A percentile compares a stretch with the other conserved stretches of the same genome.
Conservation (phyloP, 2,329 filamentous ascomycete genomes). For the Aspergillus glaucus region DNA sequence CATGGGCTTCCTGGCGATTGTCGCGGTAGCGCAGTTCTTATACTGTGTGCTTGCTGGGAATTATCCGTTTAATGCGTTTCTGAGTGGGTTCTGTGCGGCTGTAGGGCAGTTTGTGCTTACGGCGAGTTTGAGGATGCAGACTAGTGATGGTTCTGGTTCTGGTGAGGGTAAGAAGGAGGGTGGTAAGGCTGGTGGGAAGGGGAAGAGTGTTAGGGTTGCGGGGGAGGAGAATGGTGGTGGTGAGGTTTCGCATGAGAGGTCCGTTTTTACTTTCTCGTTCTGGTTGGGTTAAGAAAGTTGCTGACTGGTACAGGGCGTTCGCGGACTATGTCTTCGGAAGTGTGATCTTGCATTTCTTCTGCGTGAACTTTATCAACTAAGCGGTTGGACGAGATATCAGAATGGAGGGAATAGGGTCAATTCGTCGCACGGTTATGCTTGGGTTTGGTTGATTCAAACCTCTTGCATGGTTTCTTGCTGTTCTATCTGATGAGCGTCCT, state of each 20-base stretch:
- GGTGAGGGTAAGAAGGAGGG: conserved; percentile 53
- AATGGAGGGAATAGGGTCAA: background rate
- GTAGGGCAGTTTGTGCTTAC: conserved; percentile 98
- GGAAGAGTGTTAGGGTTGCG: conserved; percentile 20
- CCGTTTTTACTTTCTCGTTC: conserved; percentile 8
- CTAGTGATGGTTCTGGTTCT: conserved; percentile 44
- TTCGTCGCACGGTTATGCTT: background rate
- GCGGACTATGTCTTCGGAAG: conserved; percentile 95
- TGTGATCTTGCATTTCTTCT: conserved; percentile 96
- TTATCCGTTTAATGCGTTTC: conserved; percentile 99
- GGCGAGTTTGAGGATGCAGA: conserved; percentile 84
- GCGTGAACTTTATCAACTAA: conserved; percentile 99
- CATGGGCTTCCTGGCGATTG: conserved; percentile 76
- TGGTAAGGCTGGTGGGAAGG: conserved; percentile 50
- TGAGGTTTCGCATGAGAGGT: conserved; percentile 37
- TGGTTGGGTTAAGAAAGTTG: background rate
- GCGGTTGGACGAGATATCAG: conserved; percentile 2
- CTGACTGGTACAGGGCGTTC: conserved; percentile 62
- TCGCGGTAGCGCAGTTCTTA: conserved; percentile 84
- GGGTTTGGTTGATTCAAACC: background rate
- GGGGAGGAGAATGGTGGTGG: conserved; percentile 14
- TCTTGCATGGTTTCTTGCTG: background rate
- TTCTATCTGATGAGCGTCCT: background rate
- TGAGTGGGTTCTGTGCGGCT: conserved; percentile 87
- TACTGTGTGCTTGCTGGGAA: conserved; percentile 92